Evolutionary conservation across 2,329 filamentous ascomycete species (phyloP).

Genomic region (Colletotrichum truncatum): DNA sequence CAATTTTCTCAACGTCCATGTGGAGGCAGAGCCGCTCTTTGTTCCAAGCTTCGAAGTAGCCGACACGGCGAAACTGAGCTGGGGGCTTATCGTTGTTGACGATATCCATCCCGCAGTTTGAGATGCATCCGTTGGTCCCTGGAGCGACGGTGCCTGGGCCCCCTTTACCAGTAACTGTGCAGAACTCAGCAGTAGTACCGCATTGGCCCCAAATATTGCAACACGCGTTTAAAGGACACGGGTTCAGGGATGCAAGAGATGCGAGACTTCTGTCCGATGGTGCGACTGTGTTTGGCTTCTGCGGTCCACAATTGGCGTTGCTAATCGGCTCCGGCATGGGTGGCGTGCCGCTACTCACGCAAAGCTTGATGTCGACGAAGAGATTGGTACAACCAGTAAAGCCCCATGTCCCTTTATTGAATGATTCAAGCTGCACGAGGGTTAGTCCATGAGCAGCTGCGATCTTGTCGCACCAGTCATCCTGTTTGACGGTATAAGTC

Average conservation of each 20-base stretch:
- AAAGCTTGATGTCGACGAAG: conserved; percentile 28
- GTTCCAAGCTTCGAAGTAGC: no score
- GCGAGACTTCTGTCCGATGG: conserved; percentile 43
- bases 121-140: no score
- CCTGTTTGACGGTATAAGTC: conserved; percentile 40
- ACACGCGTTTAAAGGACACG: conserved; percentile 54
- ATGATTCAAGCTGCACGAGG: conserved; percentile 32
- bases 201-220: no score
- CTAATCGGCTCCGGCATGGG: conserved; percentile 32
- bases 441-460: conserved; percentile 34
- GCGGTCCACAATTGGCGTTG: conserved; percentile 50
- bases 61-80: no score
- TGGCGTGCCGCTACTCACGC: conserved; percentile 33
- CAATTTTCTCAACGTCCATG: no score
- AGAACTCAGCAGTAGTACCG: no score
- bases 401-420: conserved; percentile 49
- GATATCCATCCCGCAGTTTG: no score
- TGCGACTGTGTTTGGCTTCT: conserved; percentile 46
- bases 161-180: no score
- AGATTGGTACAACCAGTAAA: conserved; percentile 35
- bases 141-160: no score
- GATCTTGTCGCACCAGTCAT: conserved; percentile 44
- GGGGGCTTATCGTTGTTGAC: no score
- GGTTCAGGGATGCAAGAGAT: conserved; percentile 50
- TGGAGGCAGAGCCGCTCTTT: no score